phyloP scores from a whole-genome alignment of 2,329 filamentous ascomycete species.

The Neopestalotiopsis rosae region DNA sequence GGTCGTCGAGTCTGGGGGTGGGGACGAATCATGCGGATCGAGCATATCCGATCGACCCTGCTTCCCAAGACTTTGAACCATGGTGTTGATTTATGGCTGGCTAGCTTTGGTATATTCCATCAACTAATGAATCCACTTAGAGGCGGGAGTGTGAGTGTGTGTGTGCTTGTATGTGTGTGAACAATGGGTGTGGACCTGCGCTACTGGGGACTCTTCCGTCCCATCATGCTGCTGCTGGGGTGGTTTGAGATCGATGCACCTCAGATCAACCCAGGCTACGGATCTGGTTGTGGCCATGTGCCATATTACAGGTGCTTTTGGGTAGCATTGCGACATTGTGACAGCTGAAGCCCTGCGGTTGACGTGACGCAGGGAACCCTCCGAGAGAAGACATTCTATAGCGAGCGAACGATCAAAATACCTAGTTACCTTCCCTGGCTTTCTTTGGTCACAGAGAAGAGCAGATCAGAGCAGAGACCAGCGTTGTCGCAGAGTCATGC shows the following conservation, averaged over 20 bases:
- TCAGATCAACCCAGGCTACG: constrained; percentile 13
- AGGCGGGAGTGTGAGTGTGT: too few species aligned
- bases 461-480: neutral
- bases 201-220: neutral
- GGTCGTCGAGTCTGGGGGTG: constrained; percentile 17
- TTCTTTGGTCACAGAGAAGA: neutral
- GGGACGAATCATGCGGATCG: constrained; percentile 2
- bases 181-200: too few species aligned
- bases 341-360: neutral
- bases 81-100: neutral
- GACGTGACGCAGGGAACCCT: neutral
- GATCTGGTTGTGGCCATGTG: neutral
- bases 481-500: constrained; percentile 12
- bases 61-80: neutral
- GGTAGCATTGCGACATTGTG: constrained; percentile 16
- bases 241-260: constrained; percentile 15
- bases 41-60: constrained; percentile 1
- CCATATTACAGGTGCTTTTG: neutral
- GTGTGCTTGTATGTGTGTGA: too few species aligned
- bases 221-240: neutral
- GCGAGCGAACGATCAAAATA: too few species aligned
- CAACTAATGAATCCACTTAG: too few species aligned
- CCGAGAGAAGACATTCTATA: neutral
- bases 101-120: too few species aligned
- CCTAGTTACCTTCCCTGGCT: too few species aligned